phyloP scores from a whole-genome alignment of 306 rosid genomes.

The Trifolium repens region DNA sequence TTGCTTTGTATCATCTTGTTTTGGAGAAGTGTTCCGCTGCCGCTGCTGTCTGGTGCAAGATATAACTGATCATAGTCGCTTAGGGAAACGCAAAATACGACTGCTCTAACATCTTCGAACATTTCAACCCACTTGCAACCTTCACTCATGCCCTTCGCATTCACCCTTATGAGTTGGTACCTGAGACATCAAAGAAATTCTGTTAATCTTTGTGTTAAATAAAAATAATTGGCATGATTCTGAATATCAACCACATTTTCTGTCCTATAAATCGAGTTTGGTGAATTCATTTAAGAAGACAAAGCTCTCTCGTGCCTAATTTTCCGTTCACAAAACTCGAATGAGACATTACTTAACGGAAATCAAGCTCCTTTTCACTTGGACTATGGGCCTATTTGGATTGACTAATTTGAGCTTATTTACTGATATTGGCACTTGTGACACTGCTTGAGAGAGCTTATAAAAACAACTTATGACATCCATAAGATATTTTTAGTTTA shows the following conservation, averaged over 20 bases:
- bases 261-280: background rate
- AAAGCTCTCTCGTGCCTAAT: background rate
- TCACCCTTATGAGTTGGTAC: slow-evolving; percentile 95
- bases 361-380: background rate
- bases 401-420: too few species aligned
- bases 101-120: slow-evolving; percentile 95
- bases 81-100: slow-evolving; percentile 78
- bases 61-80: slow-evolving; percentile 84
- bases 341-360: background rate
- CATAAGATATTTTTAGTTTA: too few species aligned
- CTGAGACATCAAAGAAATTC: slow-evolving; percentile 52
- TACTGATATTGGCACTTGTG: too few species aligned
- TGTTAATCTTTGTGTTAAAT: slow-evolving; percentile 19
- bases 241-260: background rate
- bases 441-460: too few species aligned
- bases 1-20: slow-evolving; percentile 95
- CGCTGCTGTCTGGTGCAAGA: slow-evolving; percentile 63
- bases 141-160: slow-evolving; percentile 91
- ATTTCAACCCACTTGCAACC: slow-evolving; percentile 99
- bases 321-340: background rate
- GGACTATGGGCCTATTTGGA: background rate
- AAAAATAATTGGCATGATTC: background rate
- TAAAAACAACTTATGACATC: too few species aligned
- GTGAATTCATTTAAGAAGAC: background rate
- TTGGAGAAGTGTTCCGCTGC: slow-evolving; percentile 78